Base-by-base conservation (phyloP, 2,329 filamentous ascomycete species). In the Alternaria sp. region DNA sequence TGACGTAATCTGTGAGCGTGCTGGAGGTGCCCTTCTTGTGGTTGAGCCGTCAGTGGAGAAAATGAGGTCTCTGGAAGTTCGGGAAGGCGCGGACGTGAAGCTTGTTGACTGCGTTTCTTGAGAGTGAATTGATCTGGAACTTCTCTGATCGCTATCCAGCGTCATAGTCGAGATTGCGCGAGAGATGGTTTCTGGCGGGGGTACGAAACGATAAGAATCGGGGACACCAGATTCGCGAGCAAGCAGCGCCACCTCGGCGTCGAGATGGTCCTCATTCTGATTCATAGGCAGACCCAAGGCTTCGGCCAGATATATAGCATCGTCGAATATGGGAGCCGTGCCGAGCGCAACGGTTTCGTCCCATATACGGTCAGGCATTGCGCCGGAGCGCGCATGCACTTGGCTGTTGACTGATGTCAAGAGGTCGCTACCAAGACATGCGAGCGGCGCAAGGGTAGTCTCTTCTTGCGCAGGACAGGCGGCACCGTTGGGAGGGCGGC, bases 31-130 rank as follows among this genome's bases (percentile, higher is more conserved):
- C 54, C 65, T 70, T 56, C 64, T 66, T 3, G 67, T 52, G 45
- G 69, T 64, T 50, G 67, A 62, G 32, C 62, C 66, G n/a, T 76
- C 73, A 40, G 51, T 64, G 4, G 57, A 51, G 44, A 64, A 61
- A 17, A 69, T 44, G 57, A 72, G 69, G 63, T 80, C 77, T 36
- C 69, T 72, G 10, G 76, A 79, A 8, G 70, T 75, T 17, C 76
- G 73, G 15, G 77, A 80, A 19, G 72, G 73, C 26, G 74, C 70
- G 13, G 75, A 78, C 1, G 77, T 79, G 44, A 74, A 65, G 64
- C 72, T 69, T 10, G 77, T 79, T 6, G 76, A 80, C 30, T 79
- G 77, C 2, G 77, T 77, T 44, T 77, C 76, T 30, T 73, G 73
- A 9, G 77, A 79, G 50, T 74, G 76, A 7, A 79, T 66, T 12